Evolutionary conservation across 176 grass and related monocot genomes (phyloP).

Genomic region (Rhipidocladum racemiflorum): DNA sequence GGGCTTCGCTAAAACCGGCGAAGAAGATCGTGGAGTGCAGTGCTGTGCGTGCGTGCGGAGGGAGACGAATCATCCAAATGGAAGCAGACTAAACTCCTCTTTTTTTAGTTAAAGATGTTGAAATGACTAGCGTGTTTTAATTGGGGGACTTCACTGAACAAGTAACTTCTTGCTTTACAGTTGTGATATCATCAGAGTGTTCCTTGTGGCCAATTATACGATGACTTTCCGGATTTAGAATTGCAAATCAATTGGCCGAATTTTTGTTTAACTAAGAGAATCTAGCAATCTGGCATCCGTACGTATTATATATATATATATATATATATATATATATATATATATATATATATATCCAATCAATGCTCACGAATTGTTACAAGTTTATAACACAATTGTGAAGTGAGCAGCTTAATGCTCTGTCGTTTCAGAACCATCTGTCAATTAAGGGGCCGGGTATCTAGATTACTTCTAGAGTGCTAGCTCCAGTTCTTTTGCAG

Average conservation of each 20-base stretch:
- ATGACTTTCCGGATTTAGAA: slow-evolving; percentile 1
- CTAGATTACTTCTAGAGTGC: not conserved
- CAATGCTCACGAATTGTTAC: not conserved
- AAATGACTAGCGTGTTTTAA: not conserved
- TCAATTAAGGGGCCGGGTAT: not conserved
- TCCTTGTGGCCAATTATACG: slow-evolving; percentile 15
- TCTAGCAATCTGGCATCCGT: not conserved
- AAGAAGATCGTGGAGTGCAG: too few relatives aligned
- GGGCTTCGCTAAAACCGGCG: too few relatives aligned
- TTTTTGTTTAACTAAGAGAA: not conserved
- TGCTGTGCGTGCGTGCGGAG: too few relatives aligned
- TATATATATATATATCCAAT: not conserved
- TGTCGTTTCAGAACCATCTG: not conserved
- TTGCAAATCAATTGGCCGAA: not conserved
- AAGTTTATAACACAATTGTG: not conserved
- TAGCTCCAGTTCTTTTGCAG: not conserved
- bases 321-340: not conserved
- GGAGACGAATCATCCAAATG: too few relatives aligned
- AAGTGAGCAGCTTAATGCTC: not conserved
- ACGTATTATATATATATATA: not conserved
- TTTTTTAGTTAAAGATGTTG: too few relatives aligned
- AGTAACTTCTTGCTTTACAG: slow-evolving; percentile 1
- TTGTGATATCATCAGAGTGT: not conserved
- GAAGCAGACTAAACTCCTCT: too few relatives aligned
- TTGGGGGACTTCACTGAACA: slow-evolving; percentile 16